Evolutionary conservation across 2,329 filamentous ascomycete genomes (phyloP), one percentile per base, ranked within the genome.

Genomic region (Emergomyces orientalis): DNA sequence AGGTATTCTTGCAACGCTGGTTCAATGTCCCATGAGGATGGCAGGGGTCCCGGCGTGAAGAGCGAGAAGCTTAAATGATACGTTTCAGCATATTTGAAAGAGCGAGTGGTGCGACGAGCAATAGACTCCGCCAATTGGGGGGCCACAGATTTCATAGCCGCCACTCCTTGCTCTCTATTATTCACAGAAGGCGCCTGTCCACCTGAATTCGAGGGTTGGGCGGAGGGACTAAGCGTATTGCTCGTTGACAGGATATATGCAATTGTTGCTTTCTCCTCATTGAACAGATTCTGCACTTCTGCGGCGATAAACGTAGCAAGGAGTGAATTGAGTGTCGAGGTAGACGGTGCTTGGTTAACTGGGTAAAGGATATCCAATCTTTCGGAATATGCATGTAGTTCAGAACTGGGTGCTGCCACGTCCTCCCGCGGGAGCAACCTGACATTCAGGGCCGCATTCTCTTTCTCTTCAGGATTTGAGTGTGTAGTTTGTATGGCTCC

Each of bases 11-110:
- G 82, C 11, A 97, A 82, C 0, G 93, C 91, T 43, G 83, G 77
- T 67, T 97, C 89, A 59, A 97, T 90, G 60, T 96, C 90, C 94
- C 94, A 99, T 11, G 88, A 88, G 39, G 89, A 96, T 1, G 94
- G 94, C 0, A 80, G 75, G 1, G 88, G 83, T 1, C 86, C 86
- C 14, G 89, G 88, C 0, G 91, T 94, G 73, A 99, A 97, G 2
- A 99, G 81, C 0, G 94, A 99, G 72, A 99, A 96, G 0, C 92
- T 96, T 34, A 99, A 80, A 72, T 99, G 94, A 73, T 97, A 99
- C 0, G 90, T 96, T 17, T 92, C 87, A 3, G 94, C 88, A 73
- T 97, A 96, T 73, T 93, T 95, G 71, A 97, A 84, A 0, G 91
- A 91, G 59, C 91, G 84, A 2, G 89, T 94, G 43, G 89, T 89